Percentiles rank a stretch among this genome's conserved stretches.
phyloP scores from a whole-genome alignment of 306 rosid species.

The Dicorynia guianensis region DNA sequence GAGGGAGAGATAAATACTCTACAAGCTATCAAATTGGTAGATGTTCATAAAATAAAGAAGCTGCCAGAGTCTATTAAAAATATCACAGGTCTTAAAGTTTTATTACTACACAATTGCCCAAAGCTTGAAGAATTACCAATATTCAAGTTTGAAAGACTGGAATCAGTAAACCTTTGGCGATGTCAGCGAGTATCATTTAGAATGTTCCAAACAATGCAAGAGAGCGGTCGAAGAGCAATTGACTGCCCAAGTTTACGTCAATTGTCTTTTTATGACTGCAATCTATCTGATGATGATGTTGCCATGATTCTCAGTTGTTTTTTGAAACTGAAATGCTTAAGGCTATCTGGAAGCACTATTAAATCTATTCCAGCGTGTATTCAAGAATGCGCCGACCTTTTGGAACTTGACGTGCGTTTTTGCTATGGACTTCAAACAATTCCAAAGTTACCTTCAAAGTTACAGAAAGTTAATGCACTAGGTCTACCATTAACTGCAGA shows the following conservation, averaged over 20 bases:
- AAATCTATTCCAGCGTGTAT: constrained; percentile 29
- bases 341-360: neutral
- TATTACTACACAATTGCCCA: neutral
- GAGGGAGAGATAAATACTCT: constrained; percentile 6
- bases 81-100: neutral
- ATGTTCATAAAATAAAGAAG: neutral
- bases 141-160: constrained; percentile 2
- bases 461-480: neutral
- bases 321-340: neutral
- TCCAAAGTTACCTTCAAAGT: constrained; percentile 6
- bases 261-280: neutral
- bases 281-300: constrained; percentile 34
- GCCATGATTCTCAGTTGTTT: neutral
- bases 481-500: too few species aligned
- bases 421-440: constrained; percentile 13
- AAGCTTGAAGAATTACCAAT: constrained; percentile 20
- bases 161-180: neutral
- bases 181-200: neutral
- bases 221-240: too few species aligned
- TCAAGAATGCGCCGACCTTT: constrained; percentile 18
- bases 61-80: constrained; percentile 29
- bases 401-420: neutral
- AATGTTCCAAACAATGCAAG: neutral
- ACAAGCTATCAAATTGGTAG: neutral
- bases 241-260: neutral